phyloP scores from a whole-genome alignment of 371 early-diverging fungal species.

The Mucor racemosus region DNA sequence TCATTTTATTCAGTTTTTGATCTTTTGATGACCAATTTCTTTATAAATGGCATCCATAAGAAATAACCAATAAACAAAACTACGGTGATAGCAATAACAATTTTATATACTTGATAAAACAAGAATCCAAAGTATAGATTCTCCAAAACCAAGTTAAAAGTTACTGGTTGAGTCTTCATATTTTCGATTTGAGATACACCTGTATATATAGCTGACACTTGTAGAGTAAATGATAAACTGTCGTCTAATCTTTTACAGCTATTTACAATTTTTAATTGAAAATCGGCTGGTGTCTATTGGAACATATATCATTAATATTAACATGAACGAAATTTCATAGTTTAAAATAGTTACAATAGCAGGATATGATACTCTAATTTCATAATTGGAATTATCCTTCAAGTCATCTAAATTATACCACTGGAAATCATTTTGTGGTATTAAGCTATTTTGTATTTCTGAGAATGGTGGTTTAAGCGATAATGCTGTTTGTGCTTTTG shows the following conservation, averaged over 20 bases:
- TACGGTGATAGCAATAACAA: constrained; percentile 26
- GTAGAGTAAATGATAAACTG: constrained; percentile 12
- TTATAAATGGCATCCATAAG: constrained; percentile 24
- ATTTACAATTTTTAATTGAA: constrained; percentile 22
- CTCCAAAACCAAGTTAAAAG: constrained; percentile 38
- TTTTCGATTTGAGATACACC: constrained; percentile 37
- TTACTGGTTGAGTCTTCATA: constrained; percentile 27
- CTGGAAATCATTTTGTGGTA: constrained; percentile 12
- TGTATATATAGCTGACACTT: constrained; percentile 33
- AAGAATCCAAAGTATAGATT: constrained; percentile 35
- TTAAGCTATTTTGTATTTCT: constrained; percentile 17
- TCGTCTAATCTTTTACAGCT: constrained; percentile 13
- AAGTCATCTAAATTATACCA: constrained; percentile 28
- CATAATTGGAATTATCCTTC: constrained; percentile 29
- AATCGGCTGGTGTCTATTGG: constrained; percentile 46
- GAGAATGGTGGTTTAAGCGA: constrained; percentile 25
- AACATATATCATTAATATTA: not conserved
- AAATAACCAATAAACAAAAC: constrained; percentile 21
- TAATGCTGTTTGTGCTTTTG: constrained; percentile 3
- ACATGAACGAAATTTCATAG: not conserved
- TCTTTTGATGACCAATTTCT: not conserved
- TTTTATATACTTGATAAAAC: constrained; percentile 41
- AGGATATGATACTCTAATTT: constrained; percentile 48
- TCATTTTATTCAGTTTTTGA: constrained; percentile 34
- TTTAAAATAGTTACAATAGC: constrained; percentile 36